Conservation (phyloP, 1,284 basidiomycete genomes). For the Agaricales sp. region DNA sequence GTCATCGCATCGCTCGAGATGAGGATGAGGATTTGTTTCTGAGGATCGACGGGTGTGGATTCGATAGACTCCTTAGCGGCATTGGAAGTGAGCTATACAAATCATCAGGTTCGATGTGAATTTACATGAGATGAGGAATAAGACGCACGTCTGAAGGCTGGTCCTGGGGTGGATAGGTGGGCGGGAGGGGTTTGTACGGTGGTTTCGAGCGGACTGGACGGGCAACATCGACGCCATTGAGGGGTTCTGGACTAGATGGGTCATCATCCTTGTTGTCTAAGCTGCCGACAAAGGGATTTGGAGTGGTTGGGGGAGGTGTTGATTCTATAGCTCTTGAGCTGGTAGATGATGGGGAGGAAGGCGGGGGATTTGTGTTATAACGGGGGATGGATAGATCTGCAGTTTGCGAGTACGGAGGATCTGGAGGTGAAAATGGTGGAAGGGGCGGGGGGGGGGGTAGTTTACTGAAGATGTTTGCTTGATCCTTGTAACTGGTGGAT, state of each 20-base stretch:
- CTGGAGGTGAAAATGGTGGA: slow-evolving; percentile 1
- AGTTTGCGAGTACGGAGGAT: slow-evolving; percentile 1
- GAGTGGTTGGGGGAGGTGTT: slow-evolving; percentile 57
- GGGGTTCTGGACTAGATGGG: slow-evolving; percentile 23
- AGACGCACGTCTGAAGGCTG: neutral
- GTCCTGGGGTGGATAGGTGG: neutral
- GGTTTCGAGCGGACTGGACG: neutral
- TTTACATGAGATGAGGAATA: neutral
- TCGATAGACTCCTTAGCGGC: slow-evolving; percentile 3
- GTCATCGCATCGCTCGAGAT: slow-evolving; percentile 80
- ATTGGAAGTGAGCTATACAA: slow-evolving; percentile 10
- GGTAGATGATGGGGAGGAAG: slow-evolving; percentile 57
- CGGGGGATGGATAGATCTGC: slow-evolving; percentile 21
- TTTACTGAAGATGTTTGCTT: slow-evolving; percentile 17
- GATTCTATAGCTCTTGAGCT: slow-evolving; percentile 49
- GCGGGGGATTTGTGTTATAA: slow-evolving; percentile 32
- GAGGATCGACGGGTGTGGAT: neutral
- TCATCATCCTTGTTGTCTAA: slow-evolving; percentile 27
- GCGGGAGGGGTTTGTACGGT: neutral
- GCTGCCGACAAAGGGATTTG: slow-evolving; percentile 30
- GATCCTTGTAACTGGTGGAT: slow-evolving; percentile 7
- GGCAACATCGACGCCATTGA: slow-evolving; percentile 13
- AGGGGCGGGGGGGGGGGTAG: slow-evolving; percentile 10
- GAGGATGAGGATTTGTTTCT: slow-evolving; percentile 35
- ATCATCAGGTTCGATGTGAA: neutral